phyloP scores from a whole-genome alignment of 352 stramenopile genomes.

The Phytopythium delawarense region DNA sequence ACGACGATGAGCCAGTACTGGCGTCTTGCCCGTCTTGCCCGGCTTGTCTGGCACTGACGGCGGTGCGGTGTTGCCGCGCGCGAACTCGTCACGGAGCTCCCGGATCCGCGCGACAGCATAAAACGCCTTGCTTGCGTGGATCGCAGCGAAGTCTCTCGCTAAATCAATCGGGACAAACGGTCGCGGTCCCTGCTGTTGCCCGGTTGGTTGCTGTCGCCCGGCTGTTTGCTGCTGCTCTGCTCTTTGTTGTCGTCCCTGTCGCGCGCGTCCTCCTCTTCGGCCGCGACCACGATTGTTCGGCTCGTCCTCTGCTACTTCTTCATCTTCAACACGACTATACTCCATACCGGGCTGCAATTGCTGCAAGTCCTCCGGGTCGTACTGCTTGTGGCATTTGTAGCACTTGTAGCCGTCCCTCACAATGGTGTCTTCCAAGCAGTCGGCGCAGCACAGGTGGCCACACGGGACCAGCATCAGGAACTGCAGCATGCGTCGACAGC shows the following conservation, averaged over 20 bases:
- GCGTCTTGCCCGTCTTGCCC: background rate
- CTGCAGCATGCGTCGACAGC: conserved; percentile 82
- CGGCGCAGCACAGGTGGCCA: conserved; percentile 89
- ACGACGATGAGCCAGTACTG: conserved; percentile 4
- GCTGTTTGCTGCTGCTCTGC: conserved; percentile 1
- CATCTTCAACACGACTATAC: conserved; percentile 29
- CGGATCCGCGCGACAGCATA: conserved; percentile 66
- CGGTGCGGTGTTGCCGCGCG: conserved; percentile 10
- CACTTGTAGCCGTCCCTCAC: conserved; percentile 43
- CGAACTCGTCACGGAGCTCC: conserved; percentile 55
- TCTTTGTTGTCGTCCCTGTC: conserved; percentile 14
- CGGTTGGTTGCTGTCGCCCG: background rate
- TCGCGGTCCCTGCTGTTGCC: background rate
- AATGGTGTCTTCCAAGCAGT: conserved; percentile 88
- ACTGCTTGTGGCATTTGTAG: conserved; percentile 42
- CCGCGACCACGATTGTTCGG: conserved; percentile 4
- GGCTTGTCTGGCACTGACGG: background rate
- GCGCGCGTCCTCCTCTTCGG: conserved; percentile 3
- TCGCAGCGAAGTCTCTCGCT: conserved; percentile 26
- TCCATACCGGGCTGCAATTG: conserved; percentile 82
- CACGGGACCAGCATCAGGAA: conserved; percentile 91
- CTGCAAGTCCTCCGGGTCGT: conserved; percentile 90
- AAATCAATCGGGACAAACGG: conserved; percentile 19
- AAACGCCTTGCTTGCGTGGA: conserved; percentile 70
- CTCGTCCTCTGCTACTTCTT: conserved; percentile 8